These are phyloP conservation scores for Fagus sylvatica DNA, from an alignment of 306 rosid genomes.

Conservation along the genomic window DNA sequence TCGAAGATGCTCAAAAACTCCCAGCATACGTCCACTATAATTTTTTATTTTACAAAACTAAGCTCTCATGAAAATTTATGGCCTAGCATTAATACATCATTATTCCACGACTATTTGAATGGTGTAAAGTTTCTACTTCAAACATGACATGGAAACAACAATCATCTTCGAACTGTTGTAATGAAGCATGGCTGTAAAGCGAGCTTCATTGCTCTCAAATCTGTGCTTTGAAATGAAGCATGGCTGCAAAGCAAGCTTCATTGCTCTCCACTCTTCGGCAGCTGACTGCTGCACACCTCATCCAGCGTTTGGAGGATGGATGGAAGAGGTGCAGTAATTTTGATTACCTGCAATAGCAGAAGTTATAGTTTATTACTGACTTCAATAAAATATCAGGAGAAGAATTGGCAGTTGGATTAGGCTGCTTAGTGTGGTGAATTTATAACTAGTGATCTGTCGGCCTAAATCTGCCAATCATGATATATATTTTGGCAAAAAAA, in stretches of 20 bases:
- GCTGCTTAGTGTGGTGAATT: background rate
- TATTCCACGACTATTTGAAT: background rate
- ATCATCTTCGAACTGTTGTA: background rate
- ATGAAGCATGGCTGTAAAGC: background rate
- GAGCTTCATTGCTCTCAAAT: background rate
- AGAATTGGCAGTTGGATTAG: background rate
- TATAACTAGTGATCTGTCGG: background rate
- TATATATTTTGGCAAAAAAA: background rate
- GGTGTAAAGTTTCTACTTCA: background rate
- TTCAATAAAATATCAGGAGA: too few species aligned
- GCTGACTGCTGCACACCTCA: background rate
- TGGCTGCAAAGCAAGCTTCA: background rate
- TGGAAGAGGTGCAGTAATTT: constrained; percentile 67
- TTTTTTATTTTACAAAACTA: background rate
- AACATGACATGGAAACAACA: background rate
- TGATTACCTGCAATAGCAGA: constrained; percentile 44
- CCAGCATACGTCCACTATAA: background rate
- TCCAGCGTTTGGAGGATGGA: constrained; percentile 42
- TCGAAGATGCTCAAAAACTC: too few species aligned
- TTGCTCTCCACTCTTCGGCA: background rate
- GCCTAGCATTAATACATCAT: background rate
- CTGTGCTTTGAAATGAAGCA: background rate
- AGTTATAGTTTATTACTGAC: background rate
- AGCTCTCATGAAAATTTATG: background rate
- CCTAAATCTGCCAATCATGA: background rate